Conservation (phyloP, 2,329 filamentous ascomycete species). For the Microcera coccophila region DNA sequence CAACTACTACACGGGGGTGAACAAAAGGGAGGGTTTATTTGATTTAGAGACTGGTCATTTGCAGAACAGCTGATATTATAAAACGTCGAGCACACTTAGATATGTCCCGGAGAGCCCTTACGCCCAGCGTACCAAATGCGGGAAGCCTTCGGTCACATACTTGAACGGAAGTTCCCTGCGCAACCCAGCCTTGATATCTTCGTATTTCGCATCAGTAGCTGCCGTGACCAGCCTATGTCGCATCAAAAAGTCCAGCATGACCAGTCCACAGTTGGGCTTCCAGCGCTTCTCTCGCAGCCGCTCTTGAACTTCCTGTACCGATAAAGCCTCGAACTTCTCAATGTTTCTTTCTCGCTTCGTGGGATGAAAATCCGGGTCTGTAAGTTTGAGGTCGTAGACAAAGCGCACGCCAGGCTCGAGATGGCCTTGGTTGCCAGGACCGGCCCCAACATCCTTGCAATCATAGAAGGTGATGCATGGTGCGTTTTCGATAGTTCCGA, state of each 20-base stretch:
- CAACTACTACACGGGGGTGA: too few species aligned
- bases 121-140: slow-evolving; percentile 7
- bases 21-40: too few species aligned
- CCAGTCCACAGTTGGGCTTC: slow-evolving; percentile 40
- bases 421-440: slow-evolving; percentile 28
- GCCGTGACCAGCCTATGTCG: slow-evolving; percentile 27
- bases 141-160: slow-evolving; percentile 15
- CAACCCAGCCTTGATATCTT: slow-evolving; percentile 20
- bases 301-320: slow-evolving; percentile 29
- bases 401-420: slow-evolving; percentile 38
- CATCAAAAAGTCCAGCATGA: slow-evolving; percentile 37
- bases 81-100: too few species aligned
- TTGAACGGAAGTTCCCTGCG: slow-evolving; percentile 27
- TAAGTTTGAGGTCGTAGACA: slow-evolving; percentile 34
- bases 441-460: slow-evolving; percentile 29
- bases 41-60: too few species aligned
- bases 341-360: slow-evolving; percentile 27
- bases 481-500: slow-evolving; percentile 24
- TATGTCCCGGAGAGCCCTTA: not conserved
- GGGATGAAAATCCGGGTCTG: slow-evolving; percentile 18
- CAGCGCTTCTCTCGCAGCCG: slow-evolving; percentile 26
- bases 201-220: slow-evolving; percentile 21
- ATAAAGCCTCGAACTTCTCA: slow-evolving; percentile 26
- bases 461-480: slow-evolving; percentile 34
- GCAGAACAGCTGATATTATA: too few species aligned